A percentile compares a stretch with the other conserved stretches of the same genome.
Conservation (phyloP, 306 rosid species). For the Vigna nakashimae region DNA sequence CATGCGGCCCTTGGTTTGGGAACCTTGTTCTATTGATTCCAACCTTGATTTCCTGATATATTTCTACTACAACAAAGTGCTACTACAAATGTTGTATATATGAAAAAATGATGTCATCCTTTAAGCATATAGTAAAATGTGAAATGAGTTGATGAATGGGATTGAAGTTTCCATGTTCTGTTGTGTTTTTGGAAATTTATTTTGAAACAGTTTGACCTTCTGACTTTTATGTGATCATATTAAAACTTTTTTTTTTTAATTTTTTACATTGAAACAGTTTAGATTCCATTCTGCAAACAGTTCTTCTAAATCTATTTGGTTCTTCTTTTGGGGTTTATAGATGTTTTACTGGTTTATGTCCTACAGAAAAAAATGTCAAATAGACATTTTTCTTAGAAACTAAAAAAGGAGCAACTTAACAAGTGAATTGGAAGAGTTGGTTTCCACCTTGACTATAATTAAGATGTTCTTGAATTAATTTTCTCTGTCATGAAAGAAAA, state of each 20-base stretch:
- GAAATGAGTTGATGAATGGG: slow-evolving; percentile 27
- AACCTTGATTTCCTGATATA: slow-evolving; percentile 18
- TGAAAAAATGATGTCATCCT: slow-evolving; percentile 5
- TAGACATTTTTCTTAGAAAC: slow-evolving; percentile 4
- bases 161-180: slow-evolving; percentile 19
- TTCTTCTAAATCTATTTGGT: slow-evolving; percentile 17
- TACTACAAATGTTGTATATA: slow-evolving; percentile 8
- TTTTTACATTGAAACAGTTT: slow-evolving; percentile 7
- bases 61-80: slow-evolving; percentile 30
- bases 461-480: slow-evolving; percentile 32
- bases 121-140: slow-evolving; percentile 15
- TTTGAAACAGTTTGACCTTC: slow-evolving; percentile 7
- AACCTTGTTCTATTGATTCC: slow-evolving; percentile 32
- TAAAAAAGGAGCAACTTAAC: slow-evolving; percentile 27
- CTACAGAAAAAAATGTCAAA: slow-evolving; percentile 10
- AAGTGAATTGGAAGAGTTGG: background rate
- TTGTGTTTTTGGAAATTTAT: slow-evolving; percentile 15
- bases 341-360: slow-evolving; percentile 14
- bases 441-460: slow-evolving; percentile 36
- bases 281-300: background rate
- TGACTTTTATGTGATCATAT: slow-evolving; percentile 15
- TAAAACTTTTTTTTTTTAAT: background rate
- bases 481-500: slow-evolving; percentile 24
- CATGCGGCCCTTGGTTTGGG: slow-evolving; percentile 20
- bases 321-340: background rate